phyloP scores from a whole-genome alignment of 139 green algal species.

The Axilococcus clingmanii region DNA sequence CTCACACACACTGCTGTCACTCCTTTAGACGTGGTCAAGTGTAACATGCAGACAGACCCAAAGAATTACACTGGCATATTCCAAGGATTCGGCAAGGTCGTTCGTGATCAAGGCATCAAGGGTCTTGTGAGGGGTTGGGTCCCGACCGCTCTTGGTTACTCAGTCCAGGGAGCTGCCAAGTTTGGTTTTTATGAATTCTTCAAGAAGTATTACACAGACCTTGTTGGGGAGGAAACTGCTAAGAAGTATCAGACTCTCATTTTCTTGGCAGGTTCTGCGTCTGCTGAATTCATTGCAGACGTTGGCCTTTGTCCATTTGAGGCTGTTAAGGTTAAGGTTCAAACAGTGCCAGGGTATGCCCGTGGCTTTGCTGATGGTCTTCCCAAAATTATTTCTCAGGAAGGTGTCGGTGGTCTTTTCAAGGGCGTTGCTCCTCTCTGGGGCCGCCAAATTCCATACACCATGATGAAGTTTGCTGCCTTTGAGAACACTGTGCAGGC shows the following conservation, averaged over 20 bases:
- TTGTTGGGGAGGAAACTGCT: constrained; percentile 68
- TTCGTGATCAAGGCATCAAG: constrained; percentile 45
- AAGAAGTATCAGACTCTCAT: constrained; percentile 82
- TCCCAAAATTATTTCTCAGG: constrained; percentile 66
- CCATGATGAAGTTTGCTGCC: constrained; percentile 92
- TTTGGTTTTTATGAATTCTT: constrained; percentile 80
- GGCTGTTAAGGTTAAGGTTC: constrained; percentile 93
- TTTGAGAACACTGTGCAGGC: constrained; percentile 84
- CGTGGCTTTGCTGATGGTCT: constrained; percentile 73
- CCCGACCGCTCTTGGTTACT: constrained; percentile 79
- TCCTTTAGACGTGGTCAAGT: constrained; percentile 90
- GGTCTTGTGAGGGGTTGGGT: constrained; percentile 74
- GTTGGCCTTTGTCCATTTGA: constrained; percentile 89
- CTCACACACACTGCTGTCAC: constrained; percentile 65
- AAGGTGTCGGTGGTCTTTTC: constrained; percentile 56
- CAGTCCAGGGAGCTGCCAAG: constrained; percentile 79
- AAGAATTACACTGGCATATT: constrained; percentile 53
- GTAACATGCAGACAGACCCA: constrained; percentile 77
- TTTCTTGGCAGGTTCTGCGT: constrained; percentile 77
- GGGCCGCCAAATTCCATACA: constrained; percentile 91
- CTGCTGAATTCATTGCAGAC: constrained; percentile 92
- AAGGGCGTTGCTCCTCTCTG: constrained; percentile 80
- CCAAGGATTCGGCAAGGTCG: constrained; percentile 54
- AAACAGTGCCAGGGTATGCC: constrained; percentile 81
- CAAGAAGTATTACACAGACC: constrained; percentile 69